Base-by-base conservation (phyloP, 495 filamentous ascomycete genomes). In the Xanthoparmelia taractica region DNA sequence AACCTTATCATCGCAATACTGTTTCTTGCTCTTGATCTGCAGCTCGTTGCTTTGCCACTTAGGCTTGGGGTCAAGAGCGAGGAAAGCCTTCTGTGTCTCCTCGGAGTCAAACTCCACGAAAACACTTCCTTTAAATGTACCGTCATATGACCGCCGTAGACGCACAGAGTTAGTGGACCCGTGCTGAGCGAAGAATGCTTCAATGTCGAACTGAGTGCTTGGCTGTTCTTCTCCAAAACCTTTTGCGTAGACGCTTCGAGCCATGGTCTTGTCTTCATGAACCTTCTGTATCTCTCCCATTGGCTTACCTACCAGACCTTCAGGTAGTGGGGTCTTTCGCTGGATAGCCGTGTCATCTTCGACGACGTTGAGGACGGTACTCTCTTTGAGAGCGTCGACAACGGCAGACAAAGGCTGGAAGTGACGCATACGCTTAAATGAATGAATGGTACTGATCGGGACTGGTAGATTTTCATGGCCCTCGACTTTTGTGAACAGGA, bases 371-470 rank as follows among this genome's bases (percentile, higher is more conserved):
- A 99, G 77, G 47, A 82, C 73, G 36, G 82, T 77, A 74, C 88
- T 90, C 15, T 86, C 81, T 71, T 84, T 85, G 27, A 99, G 81
- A 37, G 94, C 94, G 64, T 85, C 83, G 56, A 96, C 85, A 43
- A 99, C 83, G 41, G 87, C 87, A 59, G 79, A 83, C 73, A 86
- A 87, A 31, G 91, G 89, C 74, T 92, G 83, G 81, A 97, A 97
- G 65, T 86, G 87, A 54, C 81, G 84, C 94, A 98, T 98, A 68
- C 94, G 90, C 73, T 92, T 92, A 79, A 98, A 98, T 36, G 74
- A 86, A 78, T 84, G 82, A 63, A 99, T 82, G 54, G 84, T 75
- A 57, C 84, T 85, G 65, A 99, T 79, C 0, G 85, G 76, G 11
- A 99, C 85, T 41, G 92, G 78, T 63, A 86, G 83, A 78, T 97